Evolutionary conservation across 2,329 filamentous ascomycete species (phyloP).

Genomic region (Chrysoporthe puriensis): DNA sequence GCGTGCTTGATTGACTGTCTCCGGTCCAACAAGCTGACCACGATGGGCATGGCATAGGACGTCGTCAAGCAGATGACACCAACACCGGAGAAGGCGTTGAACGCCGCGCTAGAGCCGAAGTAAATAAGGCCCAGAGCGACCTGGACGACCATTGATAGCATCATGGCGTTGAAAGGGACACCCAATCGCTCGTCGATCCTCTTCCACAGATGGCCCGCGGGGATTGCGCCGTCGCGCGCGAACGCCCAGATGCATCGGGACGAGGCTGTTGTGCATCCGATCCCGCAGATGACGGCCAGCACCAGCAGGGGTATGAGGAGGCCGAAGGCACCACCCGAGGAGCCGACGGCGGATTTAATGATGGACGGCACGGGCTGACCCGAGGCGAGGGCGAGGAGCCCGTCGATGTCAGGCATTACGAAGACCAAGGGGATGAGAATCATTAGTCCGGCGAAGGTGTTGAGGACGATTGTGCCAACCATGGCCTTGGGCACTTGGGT

Average conservation of each 20-base stretch:
- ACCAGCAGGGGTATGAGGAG: slow-evolving; percentile 68
- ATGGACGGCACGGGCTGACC: slow-evolving; percentile 69
- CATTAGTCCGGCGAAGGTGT: slow-evolving; percentile 67
- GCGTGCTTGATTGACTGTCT: slow-evolving; percentile 61
- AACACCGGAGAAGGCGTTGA: slow-evolving; percentile 72
- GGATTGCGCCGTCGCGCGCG: slow-evolving; percentile 70
- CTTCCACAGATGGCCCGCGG: slow-evolving; percentile 64
- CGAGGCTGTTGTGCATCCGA: slow-evolving; percentile 70
- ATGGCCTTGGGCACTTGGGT: slow-evolving; percentile 74
- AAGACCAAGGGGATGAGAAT: slow-evolving; percentile 72
- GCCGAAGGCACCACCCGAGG: slow-evolving; percentile 62
- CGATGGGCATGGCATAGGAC: slow-evolving; percentile 69
- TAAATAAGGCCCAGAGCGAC: slow-evolving; percentile 68
- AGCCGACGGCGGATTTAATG: slow-evolving; percentile 64
- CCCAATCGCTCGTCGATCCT: slow-evolving; percentile 64
- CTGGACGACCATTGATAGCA: slow-evolving; percentile 69
- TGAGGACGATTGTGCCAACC: slow-evolving; percentile 69
- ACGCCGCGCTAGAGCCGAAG: slow-evolving; percentile 70
- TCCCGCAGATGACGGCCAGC: slow-evolving; percentile 68
- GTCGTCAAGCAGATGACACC: slow-evolving; percentile 72
- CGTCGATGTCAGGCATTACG: slow-evolving; percentile 65
- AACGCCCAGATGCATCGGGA: slow-evolving; percentile 73
- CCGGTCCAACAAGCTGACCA: slow-evolving; percentile 63
- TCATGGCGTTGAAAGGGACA: slow-evolving; percentile 72
- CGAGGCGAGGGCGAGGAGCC: slow-evolving; percentile 55